A percentile compares a stretch with the other conserved stretches of the same genome.
These are phyloP conservation scores for Aspergillus vadensis DNA, from an alignment of 2,329 filamentous ascomycete species.

Conservation along the genomic window DNA sequence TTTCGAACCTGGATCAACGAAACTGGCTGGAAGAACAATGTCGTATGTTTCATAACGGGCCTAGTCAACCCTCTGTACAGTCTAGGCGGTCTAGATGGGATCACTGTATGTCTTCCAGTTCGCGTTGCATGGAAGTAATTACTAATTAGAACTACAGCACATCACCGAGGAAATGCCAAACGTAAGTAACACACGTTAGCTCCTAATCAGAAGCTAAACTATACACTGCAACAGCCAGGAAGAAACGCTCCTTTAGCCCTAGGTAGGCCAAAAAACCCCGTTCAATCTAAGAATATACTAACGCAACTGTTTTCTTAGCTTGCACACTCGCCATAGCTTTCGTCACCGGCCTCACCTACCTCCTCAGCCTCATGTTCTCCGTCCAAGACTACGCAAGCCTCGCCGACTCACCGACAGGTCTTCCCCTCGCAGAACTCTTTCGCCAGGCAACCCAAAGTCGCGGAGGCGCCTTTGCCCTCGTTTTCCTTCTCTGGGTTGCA, in stretches of 20 bases:
- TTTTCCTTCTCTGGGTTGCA: slow-evolving; percentile 44
- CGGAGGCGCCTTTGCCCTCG: slow-evolving; percentile 54
- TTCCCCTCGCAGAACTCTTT: slow-evolving; percentile 69
- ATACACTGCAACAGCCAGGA: slow-evolving; percentile 27
- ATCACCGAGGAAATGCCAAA: slow-evolving; percentile 57
- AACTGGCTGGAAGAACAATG: slow-evolving; percentile 55
- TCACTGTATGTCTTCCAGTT: slow-evolving; percentile 32
- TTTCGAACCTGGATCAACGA: slow-evolving; percentile 57
- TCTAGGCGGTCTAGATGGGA: slow-evolving; percentile 52
- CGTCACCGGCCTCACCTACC: slow-evolving; percentile 52
- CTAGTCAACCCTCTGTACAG: slow-evolving; percentile 53
- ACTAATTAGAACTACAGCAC: slow-evolving; percentile 34
- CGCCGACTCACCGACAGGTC: slow-evolving; percentile 43
- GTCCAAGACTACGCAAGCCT: slow-evolving; percentile 52
- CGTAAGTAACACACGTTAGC: slow-evolving; percentile 34
- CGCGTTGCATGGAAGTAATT: not conserved
- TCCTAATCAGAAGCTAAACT: not conserved
- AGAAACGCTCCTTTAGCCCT: slow-evolving; percentile 36
- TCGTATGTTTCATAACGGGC: slow-evolving; percentile 55
- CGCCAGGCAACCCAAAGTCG: slow-evolving; percentile 55
- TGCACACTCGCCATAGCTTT: slow-evolving; percentile 56
- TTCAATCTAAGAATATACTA: not conserved
- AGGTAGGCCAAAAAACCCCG: slow-evolving; percentile 15
- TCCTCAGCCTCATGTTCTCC: slow-evolving; percentile 56
- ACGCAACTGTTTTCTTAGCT: slow-evolving; percentile 25